A percentile compares a stretch with the other conserved stretches of the same genome.
Conservation (phyloP, 2,329 filamentous ascomycete species). For the Cordyceps cateniannulata region DNA sequence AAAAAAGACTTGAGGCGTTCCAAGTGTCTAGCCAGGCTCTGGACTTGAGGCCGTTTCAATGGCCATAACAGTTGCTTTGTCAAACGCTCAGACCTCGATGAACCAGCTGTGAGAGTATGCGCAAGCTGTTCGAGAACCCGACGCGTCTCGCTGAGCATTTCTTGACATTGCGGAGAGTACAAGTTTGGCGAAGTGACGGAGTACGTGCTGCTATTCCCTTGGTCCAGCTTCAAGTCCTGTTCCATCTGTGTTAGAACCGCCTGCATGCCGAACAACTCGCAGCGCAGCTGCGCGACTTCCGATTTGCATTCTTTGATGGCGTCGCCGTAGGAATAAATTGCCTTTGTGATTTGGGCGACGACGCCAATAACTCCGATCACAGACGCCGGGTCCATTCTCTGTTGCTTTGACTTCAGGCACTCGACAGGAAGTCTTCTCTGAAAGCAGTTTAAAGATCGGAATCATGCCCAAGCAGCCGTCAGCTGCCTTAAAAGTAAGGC, state of each 20-base stretch:
- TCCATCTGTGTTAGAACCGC: slow-evolving; percentile 5
- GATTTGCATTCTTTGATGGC: slow-evolving; percentile 2
- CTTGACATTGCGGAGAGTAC: neutral
- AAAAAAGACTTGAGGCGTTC: slow-evolving; percentile 10
- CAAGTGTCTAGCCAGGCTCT: neutral
- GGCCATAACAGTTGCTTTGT: neutral
- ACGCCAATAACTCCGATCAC: slow-evolving; percentile 8
- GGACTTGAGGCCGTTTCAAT: slow-evolving; percentile 2
- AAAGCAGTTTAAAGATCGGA: neutral
- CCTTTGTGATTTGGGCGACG: slow-evolving; percentile 1
- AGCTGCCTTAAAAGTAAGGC: no score
- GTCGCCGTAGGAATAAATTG: slow-evolving; percentile 2
- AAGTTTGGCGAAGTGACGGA: neutral
- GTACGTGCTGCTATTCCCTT: neutral
- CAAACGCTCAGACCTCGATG: neutral
- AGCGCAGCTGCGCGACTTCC: slow-evolving; percentile 8
- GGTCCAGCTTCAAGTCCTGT: neutral
- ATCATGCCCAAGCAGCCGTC: neutral
- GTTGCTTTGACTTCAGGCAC: neutral
- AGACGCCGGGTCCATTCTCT: slow-evolving; percentile 8
- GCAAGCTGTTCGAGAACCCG: neutral
- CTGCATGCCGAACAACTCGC: slow-evolving; percentile 11
- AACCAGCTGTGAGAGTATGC: neutral
- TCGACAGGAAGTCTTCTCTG: neutral
- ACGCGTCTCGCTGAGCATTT: slow-evolving; percentile 6